Percentiles rank a stretch among this genome's conserved stretches.
Evolutionary conservation across 148 eudicot species (phyloP).

Genomic region (Silene conica): DNA sequence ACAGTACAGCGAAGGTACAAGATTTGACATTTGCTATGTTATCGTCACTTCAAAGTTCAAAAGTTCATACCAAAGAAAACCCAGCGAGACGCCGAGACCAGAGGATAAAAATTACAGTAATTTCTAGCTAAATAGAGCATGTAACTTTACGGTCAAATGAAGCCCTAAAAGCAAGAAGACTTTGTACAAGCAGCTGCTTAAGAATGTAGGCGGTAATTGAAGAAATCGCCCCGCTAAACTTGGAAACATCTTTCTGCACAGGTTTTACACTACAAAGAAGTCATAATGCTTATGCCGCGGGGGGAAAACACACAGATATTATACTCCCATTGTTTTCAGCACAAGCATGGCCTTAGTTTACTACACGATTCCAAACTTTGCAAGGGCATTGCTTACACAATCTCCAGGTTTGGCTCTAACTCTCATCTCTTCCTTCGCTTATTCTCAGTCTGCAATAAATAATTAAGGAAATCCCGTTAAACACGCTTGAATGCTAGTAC

Average conservation of each 20-base stretch:
- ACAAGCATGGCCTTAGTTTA: slow-evolving; percentile 24
- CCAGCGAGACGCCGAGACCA: too few relatives aligned
- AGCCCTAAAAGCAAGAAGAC: neutral
- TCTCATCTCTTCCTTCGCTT: slow-evolving; percentile 41
- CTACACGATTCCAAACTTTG: slow-evolving; percentile 26
- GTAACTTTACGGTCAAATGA: neutral
- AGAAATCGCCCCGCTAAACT: slow-evolving; percentile 17
- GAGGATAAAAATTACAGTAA: too few relatives aligned
- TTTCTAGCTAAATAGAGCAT: too few relatives aligned
- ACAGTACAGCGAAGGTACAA: too few relatives aligned
- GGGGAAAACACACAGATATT: slow-evolving; percentile 25
- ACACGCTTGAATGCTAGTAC: neutral
- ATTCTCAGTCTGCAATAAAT: slow-evolving; percentile 31
- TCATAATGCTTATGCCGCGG: slow-evolving; percentile 18
- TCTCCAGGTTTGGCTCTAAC: slow-evolving; percentile 4
- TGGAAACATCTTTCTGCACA: slow-evolving; percentile 32
- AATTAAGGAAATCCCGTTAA: neutral
- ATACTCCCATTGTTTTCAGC: slow-evolving; percentile 30
- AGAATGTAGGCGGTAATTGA: slow-evolving; percentile 12
- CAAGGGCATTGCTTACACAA: slow-evolving; percentile 21
- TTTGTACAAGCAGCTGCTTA: slow-evolving; percentile 1
- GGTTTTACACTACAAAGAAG: slow-evolving; percentile 26
- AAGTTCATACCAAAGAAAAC: too few relatives aligned
- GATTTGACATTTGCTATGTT: too few relatives aligned
- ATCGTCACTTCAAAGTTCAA: too few relatives aligned